These are phyloP conservation scores for Entomortierella lignicola DNA, from an alignment of 192 early-diverging fungal species.

Conservation along the genomic window DNA sequence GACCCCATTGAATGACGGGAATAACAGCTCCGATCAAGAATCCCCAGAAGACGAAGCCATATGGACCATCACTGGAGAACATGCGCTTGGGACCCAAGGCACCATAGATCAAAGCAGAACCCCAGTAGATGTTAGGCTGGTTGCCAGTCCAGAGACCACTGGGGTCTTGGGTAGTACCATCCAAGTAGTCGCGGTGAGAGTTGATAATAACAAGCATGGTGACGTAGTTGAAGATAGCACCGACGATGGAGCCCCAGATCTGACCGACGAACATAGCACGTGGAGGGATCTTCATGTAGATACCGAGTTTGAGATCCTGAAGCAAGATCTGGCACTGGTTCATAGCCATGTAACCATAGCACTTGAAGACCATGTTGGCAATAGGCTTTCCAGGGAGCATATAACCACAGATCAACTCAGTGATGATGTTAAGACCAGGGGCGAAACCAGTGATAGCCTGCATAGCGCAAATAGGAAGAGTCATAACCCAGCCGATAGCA, in stretches of 20 bases:
- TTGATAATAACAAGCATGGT: constrained; percentile 48
- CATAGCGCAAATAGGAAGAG: constrained; percentile 67
- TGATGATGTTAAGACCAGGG: constrained; percentile 64
- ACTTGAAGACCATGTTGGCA: constrained; percentile 68
- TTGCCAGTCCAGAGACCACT: constrained; percentile 60
- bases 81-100: constrained; percentile 73
- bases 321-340: constrained; percentile 79
- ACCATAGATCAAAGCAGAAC: constrained; percentile 80
- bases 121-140: constrained; percentile 63
- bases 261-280: constrained; percentile 71
- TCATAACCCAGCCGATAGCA: constrained; percentile 52
- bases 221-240: constrained; percentile 58
- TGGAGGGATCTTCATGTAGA: constrained; percentile 81
- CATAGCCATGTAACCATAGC: constrained; percentile 67
- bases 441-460: constrained; percentile 61
- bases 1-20: constrained; percentile 63
- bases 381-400: constrained; percentile 65
- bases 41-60: constrained; percentile 46
- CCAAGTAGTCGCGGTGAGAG: constrained; percentile 29
- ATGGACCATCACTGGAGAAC: constrained; percentile 58
- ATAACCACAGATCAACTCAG: constrained; percentile 69
- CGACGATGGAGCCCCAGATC: constrained; percentile 66
- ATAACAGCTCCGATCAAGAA: constrained; percentile 64
- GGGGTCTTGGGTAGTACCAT: constrained; percentile 50
- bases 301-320: constrained; percentile 77